These are phyloP conservation scores for Gossypium gossypioides DNA, from an alignment of 441 rosid species.

Conservation along the genomic window DNA sequence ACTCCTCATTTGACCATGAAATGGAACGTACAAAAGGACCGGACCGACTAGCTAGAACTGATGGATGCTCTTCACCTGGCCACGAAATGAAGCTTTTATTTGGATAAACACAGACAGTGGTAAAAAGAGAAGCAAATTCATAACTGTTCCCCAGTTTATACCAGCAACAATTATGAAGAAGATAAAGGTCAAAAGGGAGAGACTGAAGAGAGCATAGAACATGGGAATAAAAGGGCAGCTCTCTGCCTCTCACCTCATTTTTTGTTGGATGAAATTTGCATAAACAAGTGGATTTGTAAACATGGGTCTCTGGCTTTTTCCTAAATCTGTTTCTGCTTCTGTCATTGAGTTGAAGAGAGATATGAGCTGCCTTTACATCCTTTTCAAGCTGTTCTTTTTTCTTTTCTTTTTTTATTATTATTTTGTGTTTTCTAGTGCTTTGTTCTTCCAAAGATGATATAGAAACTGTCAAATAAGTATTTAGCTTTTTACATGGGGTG, in stretches of 20 bases:
- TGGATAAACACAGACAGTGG: background rate
- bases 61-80: background rate
- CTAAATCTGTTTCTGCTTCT: slow-evolving; percentile 27
- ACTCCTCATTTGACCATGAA: slow-evolving; percentile 8
- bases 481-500: background rate
- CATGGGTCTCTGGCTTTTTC: slow-evolving; percentile 16
- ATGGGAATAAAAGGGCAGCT: background rate
- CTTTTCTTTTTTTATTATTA: background rate
- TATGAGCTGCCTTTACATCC: slow-evolving; percentile 11
- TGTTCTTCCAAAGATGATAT: slow-evolving; percentile 10
- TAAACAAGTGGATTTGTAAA: slow-evolving; percentile 15
- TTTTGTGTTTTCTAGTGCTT: background rate
- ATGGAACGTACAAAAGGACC: background rate
- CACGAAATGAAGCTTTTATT: slow-evolving; percentile 8
- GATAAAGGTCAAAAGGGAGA: background rate
- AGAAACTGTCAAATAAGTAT: slow-evolving; percentile 15
- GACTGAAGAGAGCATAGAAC: background rate
- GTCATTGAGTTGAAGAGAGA: slow-evolving; percentile 25
- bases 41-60: background rate
- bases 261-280: background rate
- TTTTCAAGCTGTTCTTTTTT: slow-evolving; percentile 5
- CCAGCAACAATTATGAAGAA: background rate
- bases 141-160: background rate
- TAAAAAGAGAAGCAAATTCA: background rate
- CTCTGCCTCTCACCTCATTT: slow-evolving; percentile 10